These are phyloP conservation scores for Candida verbasci DNA, from an alignment of 805 yeast genomes.

Conservation along the genomic window DNA sequence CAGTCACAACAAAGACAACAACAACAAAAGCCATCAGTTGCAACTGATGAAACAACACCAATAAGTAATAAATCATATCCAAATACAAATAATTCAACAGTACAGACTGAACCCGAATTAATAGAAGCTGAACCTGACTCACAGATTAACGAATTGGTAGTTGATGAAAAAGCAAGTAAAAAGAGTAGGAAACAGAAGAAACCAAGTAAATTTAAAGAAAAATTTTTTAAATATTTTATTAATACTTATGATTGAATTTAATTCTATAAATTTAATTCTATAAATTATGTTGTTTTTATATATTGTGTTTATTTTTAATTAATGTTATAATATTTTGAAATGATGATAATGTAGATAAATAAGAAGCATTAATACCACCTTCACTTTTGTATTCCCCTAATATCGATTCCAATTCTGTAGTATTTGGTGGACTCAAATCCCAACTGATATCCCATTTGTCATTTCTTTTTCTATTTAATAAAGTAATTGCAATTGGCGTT, in stretches of 20 bases:
- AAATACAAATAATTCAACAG: conserved; percentile 2
- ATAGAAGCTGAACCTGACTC: neutral
- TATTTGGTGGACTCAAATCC: too few relatives aligned
- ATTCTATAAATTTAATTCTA: conserved; percentile 1
- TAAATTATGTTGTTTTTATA: neutral
- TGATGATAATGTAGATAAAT: neutral
- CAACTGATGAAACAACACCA: conserved; percentile 3
- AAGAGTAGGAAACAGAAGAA: conserved; percentile 5
- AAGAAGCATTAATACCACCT: too few relatives aligned
- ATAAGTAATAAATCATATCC: conserved; percentile 2
- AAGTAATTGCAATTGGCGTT: too few relatives aligned
- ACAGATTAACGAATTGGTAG: neutral
- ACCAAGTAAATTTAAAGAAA: conserved; percentile 5
- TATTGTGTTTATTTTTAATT: neutral
- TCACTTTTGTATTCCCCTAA: too few relatives aligned
- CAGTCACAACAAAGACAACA: too few relatives aligned
- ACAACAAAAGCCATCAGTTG: too few relatives aligned
- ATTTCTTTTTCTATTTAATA: too few relatives aligned
- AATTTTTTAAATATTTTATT: conserved; percentile 5
- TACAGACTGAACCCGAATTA: conserved; percentile 1
- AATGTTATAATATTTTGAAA: neutral
- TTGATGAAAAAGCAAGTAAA: neutral
- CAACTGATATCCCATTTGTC: too few relatives aligned
- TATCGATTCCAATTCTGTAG: too few relatives aligned
- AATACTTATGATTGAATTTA: conserved; percentile 6